These are phyloP conservation scores for Jasminum sambac DNA, from an alignment of 257 asterid genomes.

Conservation along the genomic window DNA sequence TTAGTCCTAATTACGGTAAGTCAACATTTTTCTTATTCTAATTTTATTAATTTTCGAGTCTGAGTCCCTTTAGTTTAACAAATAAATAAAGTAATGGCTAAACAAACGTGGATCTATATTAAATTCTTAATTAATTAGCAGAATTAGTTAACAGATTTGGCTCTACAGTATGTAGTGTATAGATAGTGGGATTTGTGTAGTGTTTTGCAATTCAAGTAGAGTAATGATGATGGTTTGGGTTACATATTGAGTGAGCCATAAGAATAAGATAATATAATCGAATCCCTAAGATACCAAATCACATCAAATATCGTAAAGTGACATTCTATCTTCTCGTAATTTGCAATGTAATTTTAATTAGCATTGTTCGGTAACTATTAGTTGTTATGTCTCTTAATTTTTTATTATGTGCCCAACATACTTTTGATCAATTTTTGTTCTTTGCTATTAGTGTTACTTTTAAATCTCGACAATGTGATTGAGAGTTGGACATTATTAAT, in stretches of 20 bases:
- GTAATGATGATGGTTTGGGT: slow-evolving; percentile 1
- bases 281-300: slow-evolving; percentile 27
- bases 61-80: slow-evolving; percentile 18
- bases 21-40: slow-evolving; percentile 19
- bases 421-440: too few relatives aligned
- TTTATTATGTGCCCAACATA: too few relatives aligned
- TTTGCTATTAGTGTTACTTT: too few relatives aligned
- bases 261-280: slow-evolving; percentile 17
- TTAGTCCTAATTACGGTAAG: slow-evolving; percentile 26
- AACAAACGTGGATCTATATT: background rate
- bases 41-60: slow-evolving; percentile 22
- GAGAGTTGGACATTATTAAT: too few relatives aligned
- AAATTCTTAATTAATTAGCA: background rate
- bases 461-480: too few relatives aligned
- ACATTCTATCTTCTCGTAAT: slow-evolving; percentile 1
- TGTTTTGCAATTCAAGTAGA: background rate
- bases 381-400: too few relatives aligned
- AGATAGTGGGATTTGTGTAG: background rate
- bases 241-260: slow-evolving; percentile 23
- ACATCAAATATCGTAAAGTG: slow-evolving; percentile 17
- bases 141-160: background rate
- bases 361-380: background rate
- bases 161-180: too few relatives aligned
- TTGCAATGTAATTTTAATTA: background rate
- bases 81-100: slow-evolving; percentile 22